A percentile compares a stretch with the other conserved stretches of the same genome.
Evolutionary conservation across 192 early-diverging fungal species (phyloP).

Genomic region (Spizellomyces punctatus): DNA sequence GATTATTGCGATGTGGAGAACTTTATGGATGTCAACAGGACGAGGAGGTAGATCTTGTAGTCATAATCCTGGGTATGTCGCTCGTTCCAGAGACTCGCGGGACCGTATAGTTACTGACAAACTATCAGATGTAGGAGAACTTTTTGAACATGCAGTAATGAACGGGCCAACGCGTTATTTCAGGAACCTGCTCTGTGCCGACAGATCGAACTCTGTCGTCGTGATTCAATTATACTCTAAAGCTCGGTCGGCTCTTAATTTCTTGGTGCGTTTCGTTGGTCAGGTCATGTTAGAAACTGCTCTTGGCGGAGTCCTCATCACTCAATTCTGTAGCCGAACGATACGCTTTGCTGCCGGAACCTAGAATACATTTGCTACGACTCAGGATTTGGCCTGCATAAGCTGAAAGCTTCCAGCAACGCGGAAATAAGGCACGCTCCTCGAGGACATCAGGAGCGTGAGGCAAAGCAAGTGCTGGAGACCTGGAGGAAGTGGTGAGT

Average conservation of each 20-base stretch:
- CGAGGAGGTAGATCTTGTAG: conserved; percentile 54
- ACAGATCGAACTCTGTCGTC: background rate
- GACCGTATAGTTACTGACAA: background rate
- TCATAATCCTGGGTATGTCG: conserved; percentile 31
- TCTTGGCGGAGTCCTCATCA: background rate
- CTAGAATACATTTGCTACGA: conserved; percentile 29
- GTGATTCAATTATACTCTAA: background rate
- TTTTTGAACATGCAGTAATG: too few species aligned
- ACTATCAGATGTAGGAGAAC: background rate
- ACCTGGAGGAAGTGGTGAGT: too few species aligned
- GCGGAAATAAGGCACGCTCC: background rate
- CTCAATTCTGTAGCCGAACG: background rate
- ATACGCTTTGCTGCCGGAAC: conserved; percentile 16
- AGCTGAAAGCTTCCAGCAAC: conserved; percentile 15
- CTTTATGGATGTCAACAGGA: conserved; percentile 17
- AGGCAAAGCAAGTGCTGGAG: too few species aligned
- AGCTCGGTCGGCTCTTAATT: background rate
- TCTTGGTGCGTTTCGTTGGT: background rate
- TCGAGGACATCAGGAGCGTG: too few species aligned
- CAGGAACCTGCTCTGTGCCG: conserved; percentile 5
- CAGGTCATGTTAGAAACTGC: background rate
- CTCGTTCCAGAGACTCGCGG: background rate
- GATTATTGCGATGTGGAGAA: background rate
- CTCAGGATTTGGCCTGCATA: conserved; percentile 1
- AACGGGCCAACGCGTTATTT: background rate